Evolutionary conservation across 2,329 filamentous ascomycete genomes (phyloP).

Genomic region (Calonectria pauciramosa): DNA sequence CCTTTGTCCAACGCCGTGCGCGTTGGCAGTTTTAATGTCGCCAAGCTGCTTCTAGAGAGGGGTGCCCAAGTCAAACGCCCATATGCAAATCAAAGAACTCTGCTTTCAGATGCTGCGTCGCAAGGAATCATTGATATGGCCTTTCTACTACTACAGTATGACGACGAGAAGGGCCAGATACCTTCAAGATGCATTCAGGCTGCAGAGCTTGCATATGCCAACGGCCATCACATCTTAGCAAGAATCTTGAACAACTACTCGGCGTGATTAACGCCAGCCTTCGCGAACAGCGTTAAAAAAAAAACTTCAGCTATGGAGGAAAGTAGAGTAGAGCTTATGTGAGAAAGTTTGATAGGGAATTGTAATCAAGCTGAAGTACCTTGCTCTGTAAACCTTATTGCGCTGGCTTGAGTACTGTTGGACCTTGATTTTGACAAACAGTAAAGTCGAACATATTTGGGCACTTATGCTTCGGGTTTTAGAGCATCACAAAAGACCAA

Average conservation of each 20-base stretch:
- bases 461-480: neutral
- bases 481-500: neutral
- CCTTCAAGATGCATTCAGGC: neutral
- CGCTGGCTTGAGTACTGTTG: too few species aligned
- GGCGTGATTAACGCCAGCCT: neutral
- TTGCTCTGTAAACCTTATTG: too few species aligned
- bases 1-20: neutral
- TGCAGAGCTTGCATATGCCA: neutral
- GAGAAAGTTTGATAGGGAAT: too few species aligned
- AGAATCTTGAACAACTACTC: neutral
- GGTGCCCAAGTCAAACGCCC: neutral
- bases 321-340: too few species aligned
- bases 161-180: neutral
- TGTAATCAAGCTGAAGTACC: too few species aligned
- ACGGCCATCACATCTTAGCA: neutral
- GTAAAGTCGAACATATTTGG: neutral
- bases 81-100: rapidly evolving
- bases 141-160: neutral
- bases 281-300: neutral
- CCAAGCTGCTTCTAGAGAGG: neutral
- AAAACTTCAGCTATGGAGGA: too few species aligned
- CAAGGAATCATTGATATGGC: neutral
- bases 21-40: neutral
- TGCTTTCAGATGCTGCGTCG: neutral
- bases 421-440: too few species aligned